Base-by-base conservation (phyloP, 306 rosid species). In the Canavalia ensiformis region DNA sequence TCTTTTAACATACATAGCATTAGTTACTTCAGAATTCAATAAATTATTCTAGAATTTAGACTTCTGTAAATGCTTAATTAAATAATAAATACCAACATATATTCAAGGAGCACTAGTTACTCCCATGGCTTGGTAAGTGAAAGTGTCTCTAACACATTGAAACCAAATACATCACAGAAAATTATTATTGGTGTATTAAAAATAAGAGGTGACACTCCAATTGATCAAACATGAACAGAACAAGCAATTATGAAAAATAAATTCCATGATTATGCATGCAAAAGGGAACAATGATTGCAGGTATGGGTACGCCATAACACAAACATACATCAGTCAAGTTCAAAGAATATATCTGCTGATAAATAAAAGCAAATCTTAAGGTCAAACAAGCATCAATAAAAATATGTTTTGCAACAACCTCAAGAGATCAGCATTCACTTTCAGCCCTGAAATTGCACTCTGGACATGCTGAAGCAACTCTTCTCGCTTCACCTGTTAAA, bases 401-500 rank as follows among this genome's bases (percentile, higher is more conserved):
- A 64, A 73, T 67, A 68, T 66, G 52, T 68, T 86, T 62, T 44
- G 76, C 46, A 80, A 85, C 90, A 83, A 94, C 98, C 98, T 91
- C 88, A 86, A 77, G 50, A 94, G 89, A 79, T 94, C 97, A 52
- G 97, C 88, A 86, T 90, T 88, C 81, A 89, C 46, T 89, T 94
- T 94, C 79, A 94, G 84, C 84, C 97, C 98, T 31, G 97, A 62
- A 81, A 94, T 83, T 75, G 95, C 92, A 86, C 44, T 84, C 89
- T 92, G 97, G 85, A 89, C 94, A 82, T 85, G 86, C 78, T 94
- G 97, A 80, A 94, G 98, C 88, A 94, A 81, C 75, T 94, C 98
- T 78, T 94, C 97, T 65, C 97, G 92, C 84, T 92, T 94, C 64
- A 85, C 88, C 98, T 94, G 86, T 74, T 33, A 7, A 81, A 78